These are phyloP conservation scores for Scheffersomyces lignosus DNA, from an alignment of 805 yeast species.

Conservation along the genomic window DNA sequence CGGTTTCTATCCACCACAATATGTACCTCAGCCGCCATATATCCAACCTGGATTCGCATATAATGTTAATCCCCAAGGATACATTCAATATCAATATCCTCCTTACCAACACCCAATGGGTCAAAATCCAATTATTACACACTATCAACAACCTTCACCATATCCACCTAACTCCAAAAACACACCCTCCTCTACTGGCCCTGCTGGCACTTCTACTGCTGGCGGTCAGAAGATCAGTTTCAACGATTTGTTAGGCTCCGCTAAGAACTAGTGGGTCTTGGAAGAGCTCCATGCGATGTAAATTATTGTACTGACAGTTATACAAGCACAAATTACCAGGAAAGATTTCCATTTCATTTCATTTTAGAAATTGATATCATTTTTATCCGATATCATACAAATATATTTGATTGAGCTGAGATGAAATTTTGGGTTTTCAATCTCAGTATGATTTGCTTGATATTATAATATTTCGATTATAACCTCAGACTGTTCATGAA, in stretches of 20 bases:
- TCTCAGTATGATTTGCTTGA: too few species aligned
- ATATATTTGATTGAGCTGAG: too few species aligned
- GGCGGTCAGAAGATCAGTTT: slow-evolving; percentile 41
- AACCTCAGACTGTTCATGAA: too few species aligned
- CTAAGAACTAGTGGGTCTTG: too few species aligned
- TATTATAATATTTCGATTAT: too few species aligned
- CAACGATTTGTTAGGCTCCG: slow-evolving; percentile 37
- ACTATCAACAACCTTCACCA: slow-evolving; percentile 10
- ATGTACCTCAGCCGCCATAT: slow-evolving; percentile 10
- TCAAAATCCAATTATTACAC: slow-evolving; percentile 4
- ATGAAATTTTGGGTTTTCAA: too few species aligned
- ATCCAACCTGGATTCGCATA: slow-evolving; percentile 33
- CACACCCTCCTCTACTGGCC: slow-evolving; percentile 4
- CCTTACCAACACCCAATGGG: slow-evolving; percentile 11
- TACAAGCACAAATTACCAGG: too few species aligned
- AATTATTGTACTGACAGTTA: too few species aligned
- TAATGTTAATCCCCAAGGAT: slow-evolving; percentile 31
- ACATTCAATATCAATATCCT: slow-evolving; percentile 30
- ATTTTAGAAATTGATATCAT: too few species aligned
- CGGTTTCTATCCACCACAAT: slow-evolving; percentile 6
- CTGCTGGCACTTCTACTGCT: not conserved
- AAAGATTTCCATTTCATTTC: too few species aligned
- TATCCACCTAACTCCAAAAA: slow-evolving; percentile 4
- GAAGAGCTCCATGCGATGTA: too few species aligned
- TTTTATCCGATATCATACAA: too few species aligned